phyloP scores from a whole-genome alignment of 768 basidiomycete genomes.

The Lactifluus pinguis region DNA sequence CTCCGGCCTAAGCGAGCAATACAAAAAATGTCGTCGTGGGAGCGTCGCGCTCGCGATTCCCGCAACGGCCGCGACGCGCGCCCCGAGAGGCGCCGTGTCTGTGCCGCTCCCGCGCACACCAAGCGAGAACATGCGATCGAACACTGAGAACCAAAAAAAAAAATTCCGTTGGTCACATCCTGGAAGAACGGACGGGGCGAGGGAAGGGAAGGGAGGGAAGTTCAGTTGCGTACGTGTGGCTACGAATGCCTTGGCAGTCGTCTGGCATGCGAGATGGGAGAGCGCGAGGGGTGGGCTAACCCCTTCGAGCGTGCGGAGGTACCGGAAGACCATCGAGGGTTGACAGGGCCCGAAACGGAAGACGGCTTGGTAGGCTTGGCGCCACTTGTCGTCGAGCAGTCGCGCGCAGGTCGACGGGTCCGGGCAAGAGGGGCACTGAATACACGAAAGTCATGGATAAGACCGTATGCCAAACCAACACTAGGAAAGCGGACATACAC shows the following conservation, averaged over 20 bases:
- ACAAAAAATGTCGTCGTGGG: slow-evolving; percentile 77
- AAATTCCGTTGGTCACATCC: neutral
- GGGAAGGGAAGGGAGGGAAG: neutral
- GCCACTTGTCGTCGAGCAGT: slow-evolving; percentile 88
- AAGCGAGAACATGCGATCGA: slow-evolving; percentile 83
- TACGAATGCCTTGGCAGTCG: slow-evolving; percentile 80
- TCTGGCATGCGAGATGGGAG: slow-evolving; percentile 82
- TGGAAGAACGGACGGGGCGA: neutral
- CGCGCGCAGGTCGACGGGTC: slow-evolving; percentile 76
- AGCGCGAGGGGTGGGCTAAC: slow-evolving; percentile 82
- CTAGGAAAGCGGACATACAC: slow-evolving; percentile 40
- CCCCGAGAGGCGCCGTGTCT: slow-evolving; percentile 50
- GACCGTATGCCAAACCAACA: too few relatives aligned
- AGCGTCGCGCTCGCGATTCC: slow-evolving; percentile 47
- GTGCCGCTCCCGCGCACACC: slow-evolving; percentile 75
- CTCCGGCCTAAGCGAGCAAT: slow-evolving; percentile 67
- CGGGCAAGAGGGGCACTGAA: slow-evolving; percentile 74
- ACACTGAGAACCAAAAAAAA: slow-evolving; percentile 42
- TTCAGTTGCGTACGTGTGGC: slow-evolving; percentile 54
- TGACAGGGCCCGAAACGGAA: slow-evolving; percentile 86
- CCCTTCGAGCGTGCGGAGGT: slow-evolving; percentile 83
- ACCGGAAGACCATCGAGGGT: slow-evolving; percentile 89
- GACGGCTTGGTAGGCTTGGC: slow-evolving; percentile 77
- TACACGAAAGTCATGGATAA: neutral
- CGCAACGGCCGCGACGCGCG: slow-evolving; percentile 55